A percentile compares a stretch with the other conserved stretches of the same genome.
phyloP scores from a whole-genome alignment of 768 basidiomycete species.

The Boletus pseudopeckii region DNA sequence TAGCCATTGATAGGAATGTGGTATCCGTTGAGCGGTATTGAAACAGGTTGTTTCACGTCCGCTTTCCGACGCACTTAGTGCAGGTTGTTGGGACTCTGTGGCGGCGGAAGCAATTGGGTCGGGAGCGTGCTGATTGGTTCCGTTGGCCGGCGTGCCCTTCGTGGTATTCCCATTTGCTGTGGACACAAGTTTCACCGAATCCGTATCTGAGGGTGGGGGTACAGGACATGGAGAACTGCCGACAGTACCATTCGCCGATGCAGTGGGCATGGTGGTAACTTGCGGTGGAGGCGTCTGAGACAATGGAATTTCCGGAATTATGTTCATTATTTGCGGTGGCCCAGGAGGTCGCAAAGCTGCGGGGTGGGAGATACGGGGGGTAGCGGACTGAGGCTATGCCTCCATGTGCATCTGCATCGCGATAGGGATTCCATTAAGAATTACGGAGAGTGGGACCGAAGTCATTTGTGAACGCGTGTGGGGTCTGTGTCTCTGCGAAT shows the following conservation, averaged over 20 bases:
- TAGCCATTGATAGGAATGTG: conserved; percentile 45
- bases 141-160: conserved; percentile 33
- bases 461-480: conserved; percentile 19
- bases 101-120: conserved; percentile 9
- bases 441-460: conserved; percentile 21
- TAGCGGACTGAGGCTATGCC: conserved; percentile 46
- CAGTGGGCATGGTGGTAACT: conserved; percentile 22
- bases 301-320: conserved; percentile 27
- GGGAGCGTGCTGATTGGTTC: conserved; percentile 22
- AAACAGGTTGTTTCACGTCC: conserved; percentile 41
- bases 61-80: conserved; percentile 43
- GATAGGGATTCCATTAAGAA: conserved; percentile 50
- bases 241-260: conserved; percentile 34
- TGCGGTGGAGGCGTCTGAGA: conserved; percentile 37
- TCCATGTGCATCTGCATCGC: conserved; percentile 59
- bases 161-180: conserved; percentile 15
- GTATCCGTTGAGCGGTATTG: conserved; percentile 44
- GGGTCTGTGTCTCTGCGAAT: conserved; percentile 27
- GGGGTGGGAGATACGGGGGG: conserved; percentile 58
- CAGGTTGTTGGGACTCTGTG: conserved; percentile 20
- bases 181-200: conserved; percentile 24
- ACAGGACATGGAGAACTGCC: conserved; percentile 35
- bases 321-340: conserved; percentile 34
- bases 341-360: conserved; percentile 30
- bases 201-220: conserved; percentile 42